Base-by-base conservation (phyloP, 495 filamentous ascomycete genomes). In the Lichenothelia convexa region DNA sequence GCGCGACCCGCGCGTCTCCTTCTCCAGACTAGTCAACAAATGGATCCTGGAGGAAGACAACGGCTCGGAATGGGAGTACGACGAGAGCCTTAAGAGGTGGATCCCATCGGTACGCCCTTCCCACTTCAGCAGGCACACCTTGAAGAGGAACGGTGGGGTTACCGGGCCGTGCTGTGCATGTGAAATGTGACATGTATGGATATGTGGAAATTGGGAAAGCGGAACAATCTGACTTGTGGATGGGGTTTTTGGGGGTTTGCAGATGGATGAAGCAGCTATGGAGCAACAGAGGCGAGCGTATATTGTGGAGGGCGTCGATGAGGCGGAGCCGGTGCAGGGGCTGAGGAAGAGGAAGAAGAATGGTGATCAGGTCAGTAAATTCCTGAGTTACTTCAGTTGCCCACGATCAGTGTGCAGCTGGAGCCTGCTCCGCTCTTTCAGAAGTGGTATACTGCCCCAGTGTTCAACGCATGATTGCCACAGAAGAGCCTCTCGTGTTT, bases 11-110 rank as follows among this genome's bases (percentile, higher is more conserved):
- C 80, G 87, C 42, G 78, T 94, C 43, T 85, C 82, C 0, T 93
- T 73, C 59, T 89, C 80, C 3, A 78, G 73, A 48, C 58, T 80
- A 35, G 76, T 85, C 55, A 62, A 73, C 42, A 87, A 80, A 48
- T 85, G 75, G 56, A 70, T 86, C 17, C 69, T 91, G 0, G 86
- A 93, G 37, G 73, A 81, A 18, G 82, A 86, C 12, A 73, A 86
- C 54, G 86, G 82, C 16, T 64, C 71, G 34, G 86, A 94, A 49
- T 93, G 74, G 57, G 78, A 84, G 47, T 94, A 70, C 57, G 73
- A 89, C 54, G 60, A 64, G 8, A 65, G 55, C 9, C 49, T 78
- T 38, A 75, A 71, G 61, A 70, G 80, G 58, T 95, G 87, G 87
- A 32, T 50, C 21, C 54, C 43, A 34, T 38, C 41, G 40, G 54